A percentile compares a stretch with the other conserved stretches of the same genome.
These are phyloP conservation scores for Narthecium ossifragum DNA, from an alignment of 106 monocot genomes.

Conservation along the genomic window DNA sequence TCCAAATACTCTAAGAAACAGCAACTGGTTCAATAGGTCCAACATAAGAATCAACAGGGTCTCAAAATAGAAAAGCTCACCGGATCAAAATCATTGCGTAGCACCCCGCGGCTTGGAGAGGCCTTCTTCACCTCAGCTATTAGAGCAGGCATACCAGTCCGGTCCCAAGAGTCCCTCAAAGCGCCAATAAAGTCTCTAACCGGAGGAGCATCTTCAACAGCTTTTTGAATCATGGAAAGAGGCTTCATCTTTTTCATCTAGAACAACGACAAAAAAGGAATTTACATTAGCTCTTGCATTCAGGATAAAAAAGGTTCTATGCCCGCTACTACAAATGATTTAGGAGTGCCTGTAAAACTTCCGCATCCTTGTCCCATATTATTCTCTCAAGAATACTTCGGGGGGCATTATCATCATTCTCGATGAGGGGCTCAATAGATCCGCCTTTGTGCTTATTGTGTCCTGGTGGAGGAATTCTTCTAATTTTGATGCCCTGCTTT, in stretches of 20 bases:
- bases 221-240: slow-evolving; percentile 34
- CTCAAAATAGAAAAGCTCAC: slow-evolving; percentile 34
- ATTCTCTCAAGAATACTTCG: slow-evolving; percentile 85
- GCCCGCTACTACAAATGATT: background rate
- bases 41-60: background rate
- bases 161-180: slow-evolving; percentile 47
- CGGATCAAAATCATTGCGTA: slow-evolving; percentile 86
- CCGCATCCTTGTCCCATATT: slow-evolving; percentile 73
- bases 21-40: too few relatives aligned
- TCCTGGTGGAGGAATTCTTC: slow-evolving; percentile 54
- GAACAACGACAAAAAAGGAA: slow-evolving; percentile 7
- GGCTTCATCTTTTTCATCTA: slow-evolving; percentile 78
- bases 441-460: slow-evolving; percentile 51
- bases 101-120: slow-evolving; percentile 89
- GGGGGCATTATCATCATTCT: slow-evolving; percentile 67
- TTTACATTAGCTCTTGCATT: background rate
- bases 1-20: too few relatives aligned
- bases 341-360: slow-evolving; percentile 48
- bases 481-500: slow-evolving; percentile 64
- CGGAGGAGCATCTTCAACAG: slow-evolving; percentile 65
- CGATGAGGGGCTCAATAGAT: slow-evolving; percentile 70
- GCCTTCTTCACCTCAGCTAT: slow-evolving; percentile 99
- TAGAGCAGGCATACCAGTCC: slow-evolving; percentile 76
- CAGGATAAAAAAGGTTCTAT: background rate
- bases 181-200: slow-evolving; percentile 81